Evolutionary conservation across 192 early-diverging fungal species (phyloP), one percentile per base, ranked within the genome.

Genomic region (Backusella tuberculispora): DNA sequence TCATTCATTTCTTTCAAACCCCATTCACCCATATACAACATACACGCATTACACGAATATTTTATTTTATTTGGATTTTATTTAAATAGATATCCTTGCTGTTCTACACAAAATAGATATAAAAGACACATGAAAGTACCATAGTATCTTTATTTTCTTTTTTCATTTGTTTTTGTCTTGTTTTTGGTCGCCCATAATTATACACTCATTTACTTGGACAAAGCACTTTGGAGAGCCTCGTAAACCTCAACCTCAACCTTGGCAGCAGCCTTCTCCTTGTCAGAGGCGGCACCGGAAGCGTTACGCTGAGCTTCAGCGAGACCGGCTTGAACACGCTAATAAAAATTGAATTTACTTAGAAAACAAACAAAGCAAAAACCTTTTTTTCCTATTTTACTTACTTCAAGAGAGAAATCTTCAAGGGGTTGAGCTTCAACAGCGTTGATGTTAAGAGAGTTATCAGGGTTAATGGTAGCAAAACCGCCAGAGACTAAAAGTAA

Each of bases 391-490:
- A 60, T 60, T 12, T 21, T 60, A 60, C 72, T 53, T 79, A 92
- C 91, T 78, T 96, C 94, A 48, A 85, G 67, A 73, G 95, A 95
- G 79, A 99, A 85, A 41, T 98, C 91, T 73, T 95, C 94, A 13
- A 99, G 80, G 46, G 92, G 84, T 79, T 94, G 90, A 42, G 97
- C 98, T 86, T 99, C 98, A 26, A 96, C 85, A 66, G 96, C 98
- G 81, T 96, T 98, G 85, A 99, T 96, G 91, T 98, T 96, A 69
- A 98, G 88, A 60, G 93, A 86, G 15, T 95, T 98, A 84, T 99
- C 95, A 67, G 95, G 91, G 91, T 99, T 97, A 85, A 99, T 92
- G 74, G 92, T 90, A 69, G 96, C 95, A 81, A 99, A 99, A 24
- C 98, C 98, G 72, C 98, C 98, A 83, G 91, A 92, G 63, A 95